Conservation (phyloP, 352 stramenopile species). For the Blastocystis sp. region DNA sequence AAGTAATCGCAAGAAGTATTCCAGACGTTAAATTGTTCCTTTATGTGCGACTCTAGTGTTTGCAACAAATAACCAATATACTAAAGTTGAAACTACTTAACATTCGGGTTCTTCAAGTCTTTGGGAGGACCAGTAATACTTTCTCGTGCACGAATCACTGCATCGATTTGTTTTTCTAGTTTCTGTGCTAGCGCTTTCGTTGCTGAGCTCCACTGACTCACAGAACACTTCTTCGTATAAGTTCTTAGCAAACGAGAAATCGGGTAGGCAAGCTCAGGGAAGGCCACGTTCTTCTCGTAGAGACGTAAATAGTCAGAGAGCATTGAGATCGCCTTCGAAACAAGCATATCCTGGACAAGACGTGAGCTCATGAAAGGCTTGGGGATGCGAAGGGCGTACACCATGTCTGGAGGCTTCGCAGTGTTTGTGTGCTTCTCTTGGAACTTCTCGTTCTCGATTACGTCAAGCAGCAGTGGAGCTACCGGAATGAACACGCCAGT, state of each 20-base stretch:
- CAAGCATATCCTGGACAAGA: constrained; percentile 79
- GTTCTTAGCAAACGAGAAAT: not conserved
- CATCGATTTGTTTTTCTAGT: constrained; percentile 56
- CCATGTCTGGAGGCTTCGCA: constrained; percentile 67
- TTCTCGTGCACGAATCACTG: not conserved
- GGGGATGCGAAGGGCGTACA: constrained; percentile 62
- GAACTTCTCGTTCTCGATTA: constrained; percentile 73
- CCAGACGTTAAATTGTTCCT: not conserved
- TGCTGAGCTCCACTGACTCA: constrained; percentile 53
- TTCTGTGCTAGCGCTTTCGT: constrained; percentile 19
- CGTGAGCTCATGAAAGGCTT: constrained; percentile 67
- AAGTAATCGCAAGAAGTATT: constrained; percentile 58
- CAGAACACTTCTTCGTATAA: constrained; percentile 48
- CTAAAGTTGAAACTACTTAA: not conserved
- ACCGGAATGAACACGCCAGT: constrained; percentile 90
- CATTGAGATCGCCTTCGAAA: constrained; percentile 84
- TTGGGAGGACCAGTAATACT: not conserved
- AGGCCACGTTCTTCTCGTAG: constrained; percentile 87
- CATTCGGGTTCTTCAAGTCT: not conserved
- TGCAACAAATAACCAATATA: no score
- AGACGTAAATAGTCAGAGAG: constrained; percentile 86
- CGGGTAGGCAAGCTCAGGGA: constrained; percentile 83
- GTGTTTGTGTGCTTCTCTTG: constrained; percentile 48
- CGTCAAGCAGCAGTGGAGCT: constrained; percentile 81
- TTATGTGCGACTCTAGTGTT: no score